Evolutionary conservation across 345 rosid genomes (phyloP), one percentile per base, ranked within the genome.

Genomic region (Populus deltoides): DNA sequence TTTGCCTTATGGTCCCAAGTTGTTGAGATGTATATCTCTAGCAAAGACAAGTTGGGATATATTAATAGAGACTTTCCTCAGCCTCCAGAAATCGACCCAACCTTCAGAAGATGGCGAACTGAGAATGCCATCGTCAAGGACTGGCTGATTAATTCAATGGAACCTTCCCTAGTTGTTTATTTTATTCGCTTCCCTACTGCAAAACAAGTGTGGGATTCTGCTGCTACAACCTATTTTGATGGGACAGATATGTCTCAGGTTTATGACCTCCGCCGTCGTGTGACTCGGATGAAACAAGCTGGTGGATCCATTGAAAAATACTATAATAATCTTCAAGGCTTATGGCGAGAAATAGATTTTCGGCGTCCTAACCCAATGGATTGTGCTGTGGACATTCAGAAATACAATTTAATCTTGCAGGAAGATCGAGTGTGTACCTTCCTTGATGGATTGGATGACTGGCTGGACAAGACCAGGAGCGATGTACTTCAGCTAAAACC

Each of bases 341-440:
- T 81, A 1, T 81, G 16, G 57, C 53, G 13, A 1, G 78, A 81
- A 8, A 77, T 72, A 16, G 71, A 71, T 45, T 45, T 45, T 45
- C 16, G 49, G 1, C 49, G 16, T 3, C 49, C 49, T 45, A 45
- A 45, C 4, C 77, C 38, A 41, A 74, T 74, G 70, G 59, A 27
- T 7, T 62, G 69, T 8, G 33, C 8, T 59, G 38, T 0, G 39
- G 77, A 74, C 43, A 74, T 74, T 29, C 8, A 74, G 8, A 61
- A 17, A 8, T 62, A 41, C 0, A 62, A 74, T 6, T 2, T 9
- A n/a, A 13, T 39, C 41, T 2, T 74, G 1, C 27, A 74, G 17
- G 77, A 74, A 45, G 77, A 74, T 9, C 35, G 29, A 38, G 66
- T 73, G 6, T 73, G 55, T 31, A 31, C 17, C 31, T 73, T 73